Base-by-base conservation (phyloP, 768 basidiomycete species). In the Sarcomyxa edulis region DNA sequence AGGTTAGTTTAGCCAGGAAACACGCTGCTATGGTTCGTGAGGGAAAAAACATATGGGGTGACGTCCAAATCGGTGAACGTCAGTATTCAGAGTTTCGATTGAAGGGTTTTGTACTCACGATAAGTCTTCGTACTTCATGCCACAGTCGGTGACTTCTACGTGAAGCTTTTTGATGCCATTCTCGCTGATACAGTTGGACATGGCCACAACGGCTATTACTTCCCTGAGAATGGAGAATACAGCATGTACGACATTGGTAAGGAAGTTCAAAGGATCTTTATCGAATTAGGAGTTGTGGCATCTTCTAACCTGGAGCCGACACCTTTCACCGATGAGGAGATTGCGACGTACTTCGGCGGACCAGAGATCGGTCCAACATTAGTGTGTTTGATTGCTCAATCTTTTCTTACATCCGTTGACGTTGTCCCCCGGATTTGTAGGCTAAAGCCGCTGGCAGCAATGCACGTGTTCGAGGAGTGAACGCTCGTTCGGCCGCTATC, bases 401-500 rank as follows among this genome's bases (percentile, higher is more conserved):
- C n/a, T n/a, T n/a, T n/a, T n/a, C n/a, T n/a, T n/a, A n/a, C n/a
- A n/a, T n/a, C n/a, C n/a, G n/a, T n/a, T n/a, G n/a, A n/a, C n/a
- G n/a, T n/a, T n/a, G n/a, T n/a, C n/a, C n/a, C n/a, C n/a, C n/a
- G n/a, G n/a, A n/a, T n/a, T n/a, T n/a, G n/a, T n/a, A n/a, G 15
- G 32, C 49, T 5, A 50, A 48, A 14, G 15, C 28, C 15, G 37
- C 62, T 8, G 65, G 66, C 2, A 55, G 60, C 2, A 76, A 76
- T 44, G 63, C 70, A 3, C 62, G 72, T 11, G 68, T 65, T 46
- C 58, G 56, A 19, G 65, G 65, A 1, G 67, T 68, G 28, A 58
- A 70, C 36, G 60, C 62, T 1, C 59, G 71, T 36, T 60, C 63
- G 1, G 58, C 59, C 28, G 51, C 54, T 9, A 47, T 78, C 31